These are phyloP conservation scores for Taxawa tesnikishii DNA, from an alignment of 2,329 filamentous ascomycete genomes.

Conservation along the genomic window DNA sequence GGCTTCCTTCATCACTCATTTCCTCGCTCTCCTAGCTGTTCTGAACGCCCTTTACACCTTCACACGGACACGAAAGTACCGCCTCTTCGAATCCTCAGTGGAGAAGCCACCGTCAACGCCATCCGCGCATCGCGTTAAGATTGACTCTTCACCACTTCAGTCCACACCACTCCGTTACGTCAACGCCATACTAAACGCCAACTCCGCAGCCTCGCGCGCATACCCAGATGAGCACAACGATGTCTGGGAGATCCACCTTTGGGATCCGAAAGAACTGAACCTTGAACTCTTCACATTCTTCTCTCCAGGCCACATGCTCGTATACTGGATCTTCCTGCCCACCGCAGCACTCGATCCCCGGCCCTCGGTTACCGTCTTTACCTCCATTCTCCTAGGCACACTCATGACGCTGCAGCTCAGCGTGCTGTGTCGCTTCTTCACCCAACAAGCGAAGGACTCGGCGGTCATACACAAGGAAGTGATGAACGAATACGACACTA, in stretches of 20 bases:
- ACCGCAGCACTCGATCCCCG: conserved; percentile 61
- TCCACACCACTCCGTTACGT: conserved; percentile 71
- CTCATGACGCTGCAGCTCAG: conserved; percentile 68
- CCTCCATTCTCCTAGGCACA: conserved; percentile 61
- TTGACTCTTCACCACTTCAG: conserved; percentile 68
- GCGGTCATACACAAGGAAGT: conserved; percentile 82
- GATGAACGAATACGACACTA: conserved; percentile 88
- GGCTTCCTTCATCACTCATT: conserved; percentile 54
- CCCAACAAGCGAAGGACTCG: conserved; percentile 75
- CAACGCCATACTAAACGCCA: conserved; percentile 50
- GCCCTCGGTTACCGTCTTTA: conserved; percentile 77
- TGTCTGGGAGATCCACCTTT: conserved; percentile 89
- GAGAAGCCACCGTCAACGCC: conserved; percentile 66
- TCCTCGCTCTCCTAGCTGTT: conserved; percentile 53
- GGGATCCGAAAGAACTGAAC: conserved; percentile 82
- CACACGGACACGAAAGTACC: conserved; percentile 70
- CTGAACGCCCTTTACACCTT: conserved; percentile 75
- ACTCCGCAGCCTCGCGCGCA: conserved; percentile 67
- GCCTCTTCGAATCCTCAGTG: conserved; percentile 78
- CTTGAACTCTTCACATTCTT: conserved; percentile 79
- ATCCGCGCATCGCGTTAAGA: conserved; percentile 76
- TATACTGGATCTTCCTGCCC: conserved; percentile 83
- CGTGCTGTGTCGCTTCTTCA: conserved; percentile 60
- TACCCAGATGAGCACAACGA: conserved; percentile 73
- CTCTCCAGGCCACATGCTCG: conserved; percentile 81